A percentile compares a stretch with the other conserved stretches of the same genome.
Evolutionary conservation across 2,329 filamentous ascomycete genomes (phyloP).

Genomic region (Colletotrichum tabaci): DNA sequence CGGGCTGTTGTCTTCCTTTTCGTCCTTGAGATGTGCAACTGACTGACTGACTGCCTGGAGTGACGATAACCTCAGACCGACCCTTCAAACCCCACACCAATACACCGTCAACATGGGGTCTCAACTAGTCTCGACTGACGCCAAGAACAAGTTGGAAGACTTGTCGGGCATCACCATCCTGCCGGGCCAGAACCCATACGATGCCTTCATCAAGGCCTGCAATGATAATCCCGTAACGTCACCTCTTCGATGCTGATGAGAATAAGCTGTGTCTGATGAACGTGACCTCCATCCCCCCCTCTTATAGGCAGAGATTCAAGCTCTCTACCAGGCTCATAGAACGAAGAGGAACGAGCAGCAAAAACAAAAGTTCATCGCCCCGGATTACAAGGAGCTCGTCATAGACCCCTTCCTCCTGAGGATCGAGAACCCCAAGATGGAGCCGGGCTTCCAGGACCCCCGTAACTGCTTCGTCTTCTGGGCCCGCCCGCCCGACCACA

Average conservation of each 20-base stretch:
- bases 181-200: constrained; percentile 80
- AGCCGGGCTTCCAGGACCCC: constrained; percentile 80
- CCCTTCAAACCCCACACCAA: too few relatives aligned
- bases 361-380: constrained; percentile 78
- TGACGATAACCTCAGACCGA: not conserved
- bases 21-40: not conserved
- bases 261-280: constrained; percentile 7
- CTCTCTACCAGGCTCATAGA: constrained; percentile 81
- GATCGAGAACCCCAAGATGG: constrained; percentile 73
- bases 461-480: constrained; percentile 90
- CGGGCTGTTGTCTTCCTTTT: not conserved
- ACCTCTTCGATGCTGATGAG: not conserved
- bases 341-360: constrained; percentile 83
- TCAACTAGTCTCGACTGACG: constrained; percentile 57
- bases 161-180: constrained; percentile 65
- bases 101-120: constrained; percentile 50
- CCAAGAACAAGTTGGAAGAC: constrained; percentile 68
- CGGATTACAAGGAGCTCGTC: constrained; percentile 78
- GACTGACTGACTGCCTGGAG: not conserved
- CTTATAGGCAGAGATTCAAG: constrained; percentile 75
- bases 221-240: constrained; percentile 75
- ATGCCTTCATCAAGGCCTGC: constrained; percentile 79
- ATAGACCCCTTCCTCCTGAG: constrained; percentile 83
- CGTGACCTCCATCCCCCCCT: too few relatives aligned
- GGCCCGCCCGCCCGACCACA: constrained; percentile 83